phyloP scores from a whole-genome alignment of 2,329 filamentous ascomycete species.

The Epichloe bromicola region DNA sequence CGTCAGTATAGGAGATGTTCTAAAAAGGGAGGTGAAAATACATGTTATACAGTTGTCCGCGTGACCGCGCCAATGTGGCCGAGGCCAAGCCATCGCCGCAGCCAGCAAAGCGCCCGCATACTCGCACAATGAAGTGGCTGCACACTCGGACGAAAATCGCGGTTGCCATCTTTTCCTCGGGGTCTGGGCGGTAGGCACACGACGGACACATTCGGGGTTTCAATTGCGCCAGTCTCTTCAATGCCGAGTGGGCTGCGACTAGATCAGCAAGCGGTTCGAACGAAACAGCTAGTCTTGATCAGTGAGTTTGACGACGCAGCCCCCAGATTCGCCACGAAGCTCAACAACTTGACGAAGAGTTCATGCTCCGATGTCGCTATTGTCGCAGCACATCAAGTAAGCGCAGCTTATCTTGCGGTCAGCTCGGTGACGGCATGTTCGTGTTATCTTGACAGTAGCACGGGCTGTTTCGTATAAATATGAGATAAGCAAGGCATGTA shows the following conservation, averaged over 20 bases:
- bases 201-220: not conserved
- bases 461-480: not conserved
- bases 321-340: too few relatives aligned
- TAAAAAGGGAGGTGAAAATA: too few relatives aligned
- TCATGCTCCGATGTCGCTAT: not conserved
- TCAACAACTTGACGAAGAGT: too few relatives aligned
- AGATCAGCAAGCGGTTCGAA: not conserved
- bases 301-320: not conserved
- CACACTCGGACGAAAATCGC: not conserved
- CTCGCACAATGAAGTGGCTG: not conserved
- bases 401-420: conserved; percentile 5
- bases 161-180: not conserved
- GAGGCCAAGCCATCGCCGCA: not conserved
- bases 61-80: not conserved
- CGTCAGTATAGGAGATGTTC: too few relatives aligned
- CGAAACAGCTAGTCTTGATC: not conserved
- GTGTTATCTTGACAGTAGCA: conserved; percentile 3
- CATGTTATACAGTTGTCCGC: not conserved
- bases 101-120: not conserved
- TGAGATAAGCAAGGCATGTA: not conserved
- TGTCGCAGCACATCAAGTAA: not conserved
- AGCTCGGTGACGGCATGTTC: conserved; percentile 1
- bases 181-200: too few relatives aligned
- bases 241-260: not conserved
- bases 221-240: not conserved